Percentiles rank a stretch among this genome's conserved stretches.
phyloP scores from a whole-genome alignment of 106 monocot species.

The Acorus calamus region DNA sequence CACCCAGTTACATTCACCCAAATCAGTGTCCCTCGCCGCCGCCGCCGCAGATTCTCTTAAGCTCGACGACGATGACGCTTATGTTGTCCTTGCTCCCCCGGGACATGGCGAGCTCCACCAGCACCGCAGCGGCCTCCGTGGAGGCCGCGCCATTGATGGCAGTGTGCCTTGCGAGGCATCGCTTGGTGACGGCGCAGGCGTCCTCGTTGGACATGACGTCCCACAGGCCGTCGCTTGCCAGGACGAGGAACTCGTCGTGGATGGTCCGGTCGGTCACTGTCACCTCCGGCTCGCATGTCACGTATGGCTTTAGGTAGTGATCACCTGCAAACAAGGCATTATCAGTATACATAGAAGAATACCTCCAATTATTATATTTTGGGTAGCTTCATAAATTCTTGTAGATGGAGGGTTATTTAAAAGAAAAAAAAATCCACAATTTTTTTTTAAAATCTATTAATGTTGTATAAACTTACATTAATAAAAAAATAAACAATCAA shows the following conservation, averaged over 20 bases:
- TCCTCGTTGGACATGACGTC: slow-evolving; percentile 45
- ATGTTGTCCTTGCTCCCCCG: slow-evolving; percentile 51
- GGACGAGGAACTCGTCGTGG: slow-evolving; percentile 53
- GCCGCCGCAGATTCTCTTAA: slow-evolving; percentile 4
- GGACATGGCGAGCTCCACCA: slow-evolving; percentile 43
- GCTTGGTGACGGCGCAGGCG: slow-evolving; percentile 30
- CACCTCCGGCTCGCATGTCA: slow-evolving; percentile 53
- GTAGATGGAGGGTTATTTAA: no score
- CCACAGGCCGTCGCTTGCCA: slow-evolving; percentile 64
- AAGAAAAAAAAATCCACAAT: no score
- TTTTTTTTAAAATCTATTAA: no score
- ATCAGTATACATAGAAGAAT: no score
- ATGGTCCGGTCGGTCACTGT: slow-evolving; percentile 26
- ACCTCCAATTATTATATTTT: no score
- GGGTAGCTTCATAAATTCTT: no score
- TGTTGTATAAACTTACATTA: no score
- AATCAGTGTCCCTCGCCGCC: no score
- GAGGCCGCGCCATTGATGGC: slow-evolving; percentile 6
- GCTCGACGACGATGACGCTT: slow-evolving; percentile 39
- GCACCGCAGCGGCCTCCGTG: slow-evolving; percentile 25
- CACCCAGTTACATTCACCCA: no score
- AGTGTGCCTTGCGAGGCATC: slow-evolving; percentile 18
- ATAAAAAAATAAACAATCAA: no score
- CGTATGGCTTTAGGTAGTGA: slow-evolving; percentile 47
- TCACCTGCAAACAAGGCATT: slow-evolving; percentile 35